Conservation (phyloP, 2,329 filamentous ascomycete species). For the Apiospora rasikravindrae region DNA sequence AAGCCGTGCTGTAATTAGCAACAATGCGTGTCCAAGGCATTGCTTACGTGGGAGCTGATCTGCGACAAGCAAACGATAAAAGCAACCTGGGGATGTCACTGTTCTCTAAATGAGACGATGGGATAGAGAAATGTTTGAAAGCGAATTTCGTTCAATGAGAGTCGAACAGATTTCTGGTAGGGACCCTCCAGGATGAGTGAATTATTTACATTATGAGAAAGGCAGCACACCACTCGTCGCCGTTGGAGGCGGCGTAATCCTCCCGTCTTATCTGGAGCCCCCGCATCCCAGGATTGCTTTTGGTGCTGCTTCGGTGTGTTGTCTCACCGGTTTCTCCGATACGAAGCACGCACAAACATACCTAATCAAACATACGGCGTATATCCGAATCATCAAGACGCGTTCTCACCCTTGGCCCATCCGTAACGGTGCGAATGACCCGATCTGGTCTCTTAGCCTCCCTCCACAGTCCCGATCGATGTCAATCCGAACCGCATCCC, state of each 20-base stretch:
- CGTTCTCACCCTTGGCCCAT: no score
- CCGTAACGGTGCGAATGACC: no score
- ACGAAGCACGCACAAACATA: not conserved
- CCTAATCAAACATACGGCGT: not conserved
- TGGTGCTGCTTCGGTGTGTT: not conserved
- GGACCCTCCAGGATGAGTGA: not conserved
- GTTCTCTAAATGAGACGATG: not conserved
- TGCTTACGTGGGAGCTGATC: not conserved
- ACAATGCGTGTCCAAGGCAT: not conserved
- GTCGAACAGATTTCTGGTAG: not conserved
- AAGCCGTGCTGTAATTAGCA: not conserved
- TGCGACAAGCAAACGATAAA: not conserved
- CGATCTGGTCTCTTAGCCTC: no score
- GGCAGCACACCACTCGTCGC: not conserved
- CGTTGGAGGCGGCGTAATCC: not conserved
- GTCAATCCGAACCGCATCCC: not conserved
- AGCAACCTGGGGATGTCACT: not conserved
- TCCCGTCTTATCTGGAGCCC: constrained; percentile 4
- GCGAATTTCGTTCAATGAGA: not conserved
- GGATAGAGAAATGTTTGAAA: not conserved
- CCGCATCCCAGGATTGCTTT: not conserved
- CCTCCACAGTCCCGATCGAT: no score
- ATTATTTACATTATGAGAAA: not conserved
- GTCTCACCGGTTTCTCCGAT: not conserved
- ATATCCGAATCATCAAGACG: not conserved